Evolutionary conservation across 2,329 filamentous ascomycete genomes (phyloP), one percentile per base, ranked within the genome.

Genomic region (Colletotrichum cuscutae): DNA sequence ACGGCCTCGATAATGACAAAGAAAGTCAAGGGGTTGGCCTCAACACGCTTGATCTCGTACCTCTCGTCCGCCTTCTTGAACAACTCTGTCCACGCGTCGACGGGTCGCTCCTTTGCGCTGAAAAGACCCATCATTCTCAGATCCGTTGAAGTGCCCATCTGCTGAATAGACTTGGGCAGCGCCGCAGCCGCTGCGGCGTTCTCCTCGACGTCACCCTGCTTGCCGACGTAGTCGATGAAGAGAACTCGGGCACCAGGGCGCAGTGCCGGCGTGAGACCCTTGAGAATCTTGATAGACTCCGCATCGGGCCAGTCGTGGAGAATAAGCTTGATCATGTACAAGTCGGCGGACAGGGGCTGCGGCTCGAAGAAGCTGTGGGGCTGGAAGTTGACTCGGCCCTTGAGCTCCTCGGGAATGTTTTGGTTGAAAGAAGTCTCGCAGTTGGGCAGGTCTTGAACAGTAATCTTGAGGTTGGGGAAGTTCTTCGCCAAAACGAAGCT

Each of bases 251-350:
- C 80, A 52, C 88, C 83, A 1, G 85, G 80, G 73, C 85, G 82
- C 74, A 89, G 75, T 35, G 84, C 82, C 1, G 87, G 84, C 0
- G 84, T 76, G 32, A 89, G 77, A 0, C 80, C 82, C 53, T 80
- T 81, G 53, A 85, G 79, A 61, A 88, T 86, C 67, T 78, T 76
- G 26, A 81, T 71, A 5, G 79, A 79, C 61, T 86, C 81, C 28
- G 81, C 79, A 66, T 89, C 87, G 0, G 87, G 83, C 86, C 87
- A 89, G 80, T 89, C 87, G 77, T 90, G 88, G 19, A 90, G 81
- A 68, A 90, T 88, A 71, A 85, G 80, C 76, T 88, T 88, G 74
- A 90, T 78, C 68, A 89, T 80, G 79, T 87, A 90, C 61, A 88
- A 80, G 68, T 87, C 86, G 11, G 85, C 87, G 22, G 79, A 69